Base-by-base conservation (phyloP, 495 filamentous ascomycete genomes). In the Hypoxylon fuscum region DNA sequence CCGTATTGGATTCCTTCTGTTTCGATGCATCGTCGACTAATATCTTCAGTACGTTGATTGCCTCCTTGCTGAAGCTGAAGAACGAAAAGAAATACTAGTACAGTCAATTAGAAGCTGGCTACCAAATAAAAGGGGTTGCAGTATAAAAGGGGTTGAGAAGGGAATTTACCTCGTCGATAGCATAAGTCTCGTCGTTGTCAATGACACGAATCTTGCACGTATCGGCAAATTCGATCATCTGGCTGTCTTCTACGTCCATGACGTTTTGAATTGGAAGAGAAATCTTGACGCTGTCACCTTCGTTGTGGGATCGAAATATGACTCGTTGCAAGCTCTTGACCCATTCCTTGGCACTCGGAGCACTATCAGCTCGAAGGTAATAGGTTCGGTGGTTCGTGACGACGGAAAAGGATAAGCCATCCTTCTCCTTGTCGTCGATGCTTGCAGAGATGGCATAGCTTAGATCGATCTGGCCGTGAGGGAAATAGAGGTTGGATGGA, bases 281-380 rank as follows among this genome's bases (percentile, higher is more conserved):
- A 15, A 98, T 93, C 77, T 98, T 98, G 70, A 98, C 91, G 68
- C 93, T 96, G 66, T 97, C 93, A 6, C 95, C 93, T 46, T 97
- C 96, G 68, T 98, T 98, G 74, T 94, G 92, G 0, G 93, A 93
- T 46, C 93, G 84, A 68, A 98, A 98, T 38, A 98, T 97, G 54
- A 97, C 92, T 51, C 94, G 90, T 63, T 97, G 95, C 18, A 98
- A 79, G 34, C 90, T 84, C 72, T 95, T 96, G 35, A 98, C 94
- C 95, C 95, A 98, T 80, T 98, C 96, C 70, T 93, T 97, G 5
- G 95, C 95, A 74, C 90, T 96, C 27, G 87, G 77, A 14, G 85
- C 79, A 66, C 92, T 97, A 68, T 98, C 96, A 20, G 96, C 95
- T 68, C 87, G 85, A 77, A 98, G 96, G 66, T 90, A 83, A 68